Evolutionary conservation across 306 rosid species (phyloP), one percentile per base, ranked within the genome.

Genomic region (Castanospermum australe): DNA sequence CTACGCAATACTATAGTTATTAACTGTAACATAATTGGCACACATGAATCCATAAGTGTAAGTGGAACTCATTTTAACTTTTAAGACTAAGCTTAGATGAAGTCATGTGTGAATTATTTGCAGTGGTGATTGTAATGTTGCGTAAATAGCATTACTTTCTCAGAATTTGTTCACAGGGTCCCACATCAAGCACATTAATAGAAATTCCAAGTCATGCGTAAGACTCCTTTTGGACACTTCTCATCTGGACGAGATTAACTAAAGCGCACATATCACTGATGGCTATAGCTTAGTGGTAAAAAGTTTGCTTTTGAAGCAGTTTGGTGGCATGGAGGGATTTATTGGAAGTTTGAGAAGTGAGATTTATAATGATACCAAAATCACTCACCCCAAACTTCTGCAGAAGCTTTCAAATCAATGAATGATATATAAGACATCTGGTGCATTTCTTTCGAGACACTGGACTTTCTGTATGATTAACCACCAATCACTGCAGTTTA

Each of bases 131-230:
- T 62, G 67, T 28, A 51, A 80, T 54, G 35, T 59, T 18, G 45
- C 44, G 35, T 28, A 67, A 30, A 78, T 42, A 68, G 44, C 52
- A 36, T 69, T 3, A 56, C 24, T 48, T 61, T 45, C 0, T 38
- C 57, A 7, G 33, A 71, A n/a, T 8, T 22, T 64, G 51, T 30
- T 32, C 28, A 51, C 8, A 61, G 78, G 88, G 54, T 32, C 82
- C 84, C 79, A 61, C 64, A n/a, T 74, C 62, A 61, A 76, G 57
- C 66, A 81, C 81, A 75, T 51, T 59, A 28, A 14, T 9, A 64
- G 18, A 65, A 65, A 38, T 39, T 36, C 20, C 32, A 11, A 38
- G 42, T 32, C 30, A 30, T 14, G 24, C 14, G 17, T 22, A 5
- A 70, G 62, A 70, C 32, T 4, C 36, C 32, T 44, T 67, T 60